Conservation (phyloP, 176 grass and related monocot species). For the Saccharum spontaneum region DNA sequence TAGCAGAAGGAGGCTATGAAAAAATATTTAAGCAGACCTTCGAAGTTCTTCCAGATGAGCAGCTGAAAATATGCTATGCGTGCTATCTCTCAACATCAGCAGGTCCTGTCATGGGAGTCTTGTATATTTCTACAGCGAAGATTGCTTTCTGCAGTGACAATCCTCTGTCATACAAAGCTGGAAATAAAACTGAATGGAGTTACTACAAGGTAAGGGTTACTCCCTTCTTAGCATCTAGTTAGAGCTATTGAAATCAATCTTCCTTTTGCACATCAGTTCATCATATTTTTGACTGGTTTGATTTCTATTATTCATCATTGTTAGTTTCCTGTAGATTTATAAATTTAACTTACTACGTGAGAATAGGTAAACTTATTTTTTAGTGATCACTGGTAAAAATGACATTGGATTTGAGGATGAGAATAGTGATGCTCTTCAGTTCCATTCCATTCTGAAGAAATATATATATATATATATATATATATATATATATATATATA, state of each 20-base stretch:
- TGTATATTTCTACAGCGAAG: conserved; percentile 92
- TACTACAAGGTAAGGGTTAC: conserved; percentile 70
- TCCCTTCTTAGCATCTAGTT: conserved; percentile 17
- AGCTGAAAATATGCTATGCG: conserved; percentile 70
- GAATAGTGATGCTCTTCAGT: neutral
- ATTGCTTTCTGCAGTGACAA: conserved; percentile 91
- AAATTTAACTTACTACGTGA: neutral
- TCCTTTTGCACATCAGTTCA: neutral
- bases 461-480: neutral
- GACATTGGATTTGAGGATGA: neutral
- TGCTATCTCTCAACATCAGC: conserved; percentile 94
- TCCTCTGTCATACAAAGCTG: conserved; percentile 85
- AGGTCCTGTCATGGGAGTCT: conserved; percentile 89
- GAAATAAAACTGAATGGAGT: conserved; percentile 89
- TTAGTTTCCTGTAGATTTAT: conserved; percentile 4
- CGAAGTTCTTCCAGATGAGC: conserved; percentile 67
- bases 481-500: too few species aligned
- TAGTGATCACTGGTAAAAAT: neutral
- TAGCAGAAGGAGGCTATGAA: conserved; percentile 94
- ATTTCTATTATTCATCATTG: neutral
- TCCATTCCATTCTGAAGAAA: neutral
- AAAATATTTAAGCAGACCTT: conserved; percentile 93
- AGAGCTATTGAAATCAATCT: neutral
- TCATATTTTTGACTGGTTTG: neutral
- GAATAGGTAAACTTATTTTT: neutral